Conservation (phyloP, 352 stramenopile species). For the Globisporangium nagaii region DNA sequence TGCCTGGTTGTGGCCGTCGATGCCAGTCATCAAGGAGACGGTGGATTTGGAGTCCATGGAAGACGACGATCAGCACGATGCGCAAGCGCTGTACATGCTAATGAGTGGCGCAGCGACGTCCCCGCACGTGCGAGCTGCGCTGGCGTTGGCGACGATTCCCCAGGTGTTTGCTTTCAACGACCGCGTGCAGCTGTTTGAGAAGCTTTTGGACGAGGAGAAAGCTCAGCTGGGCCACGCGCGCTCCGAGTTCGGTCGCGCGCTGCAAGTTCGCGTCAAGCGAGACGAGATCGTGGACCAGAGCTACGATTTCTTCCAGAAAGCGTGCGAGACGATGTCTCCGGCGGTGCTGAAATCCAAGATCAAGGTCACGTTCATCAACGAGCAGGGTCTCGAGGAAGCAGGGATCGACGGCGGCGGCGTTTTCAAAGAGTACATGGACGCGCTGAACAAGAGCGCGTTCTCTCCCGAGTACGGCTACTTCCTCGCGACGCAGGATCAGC, state of each 20-base stretch:
- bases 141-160: conserved; percentile 68
- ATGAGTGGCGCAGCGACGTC: conserved; percentile 27
- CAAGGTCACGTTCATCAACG: conserved; percentile 92
- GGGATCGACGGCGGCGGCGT: conserved; percentile 97
- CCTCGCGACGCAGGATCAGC: conserved; percentile 61
- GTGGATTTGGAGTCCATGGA: conserved; percentile 62
- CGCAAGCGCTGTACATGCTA: conserved; percentile 43
- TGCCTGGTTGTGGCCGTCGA: conserved; percentile 68
- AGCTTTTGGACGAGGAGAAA: conserved; percentile 65
- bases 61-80: conserved; percentile 33
- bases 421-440: conserved; percentile 97
- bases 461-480: conserved; percentile 81
- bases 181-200: conserved; percentile 69
- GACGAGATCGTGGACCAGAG: conserved; percentile 89
- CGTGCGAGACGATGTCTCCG: conserved; percentile 48
- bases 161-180: conserved; percentile 79
- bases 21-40: conserved; percentile 58
- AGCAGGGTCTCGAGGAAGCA: conserved; percentile 90
- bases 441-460: conserved; percentile 89
- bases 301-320: conserved; percentile 73
- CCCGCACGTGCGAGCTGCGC: conserved; percentile 33
- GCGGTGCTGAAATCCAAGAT: conserved; percentile 82
- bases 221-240: conserved; percentile 33
- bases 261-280: conserved; percentile 63
- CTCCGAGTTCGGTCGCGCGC: conserved; percentile 45